Percentiles rank a stretch among this genome's conserved stretches.
phyloP scores from a whole-genome alignment of 129 eudicot genomes.

The Lonicera japonica region DNA sequence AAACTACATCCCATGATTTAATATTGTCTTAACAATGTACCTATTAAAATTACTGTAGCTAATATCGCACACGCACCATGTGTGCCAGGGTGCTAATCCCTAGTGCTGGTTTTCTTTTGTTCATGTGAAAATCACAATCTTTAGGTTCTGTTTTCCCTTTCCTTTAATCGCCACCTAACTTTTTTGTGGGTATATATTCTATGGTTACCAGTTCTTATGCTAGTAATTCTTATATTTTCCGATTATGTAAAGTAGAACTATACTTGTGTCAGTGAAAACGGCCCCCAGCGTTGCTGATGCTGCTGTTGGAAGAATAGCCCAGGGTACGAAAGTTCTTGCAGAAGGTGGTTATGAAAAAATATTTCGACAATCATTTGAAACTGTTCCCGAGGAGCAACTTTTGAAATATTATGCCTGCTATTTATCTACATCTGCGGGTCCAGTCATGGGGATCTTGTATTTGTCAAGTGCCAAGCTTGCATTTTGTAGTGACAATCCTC shows the following conservation, averaged over 20 bases:
- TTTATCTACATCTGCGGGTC: conserved; percentile 95
- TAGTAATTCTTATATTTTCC: not conserved
- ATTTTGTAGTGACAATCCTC: conserved; percentile 85
- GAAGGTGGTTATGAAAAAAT: conserved; percentile 97
- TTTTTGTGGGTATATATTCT: not conserved
- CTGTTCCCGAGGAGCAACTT: conserved; percentile 74
- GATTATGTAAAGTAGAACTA: not conserved
- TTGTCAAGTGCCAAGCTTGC: conserved; percentile 80
- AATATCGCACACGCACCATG: too few relatives aligned
- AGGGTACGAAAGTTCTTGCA: conserved; percentile 75
- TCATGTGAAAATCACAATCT: not conserved
- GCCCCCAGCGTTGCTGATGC: conserved; percentile 87
- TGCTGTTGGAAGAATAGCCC: conserved; percentile 91
- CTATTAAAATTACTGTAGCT: too few relatives aligned
- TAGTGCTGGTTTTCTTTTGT: not conserved
- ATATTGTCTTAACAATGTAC: too few relatives aligned
- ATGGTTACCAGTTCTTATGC: not conserved
- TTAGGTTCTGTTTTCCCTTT: not conserved
- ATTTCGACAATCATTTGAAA: conserved; percentile 76
- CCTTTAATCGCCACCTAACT: not conserved
- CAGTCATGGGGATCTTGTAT: conserved; percentile 84
- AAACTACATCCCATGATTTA: too few relatives aligned
- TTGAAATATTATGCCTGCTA: conserved; percentile 73
- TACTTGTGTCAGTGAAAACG: conserved; percentile 68
- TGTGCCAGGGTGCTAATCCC: not conserved